phyloP scores from a whole-genome alignment of 2,329 filamentous ascomycete genomes.

The Stachybotrys echinatus region DNA sequence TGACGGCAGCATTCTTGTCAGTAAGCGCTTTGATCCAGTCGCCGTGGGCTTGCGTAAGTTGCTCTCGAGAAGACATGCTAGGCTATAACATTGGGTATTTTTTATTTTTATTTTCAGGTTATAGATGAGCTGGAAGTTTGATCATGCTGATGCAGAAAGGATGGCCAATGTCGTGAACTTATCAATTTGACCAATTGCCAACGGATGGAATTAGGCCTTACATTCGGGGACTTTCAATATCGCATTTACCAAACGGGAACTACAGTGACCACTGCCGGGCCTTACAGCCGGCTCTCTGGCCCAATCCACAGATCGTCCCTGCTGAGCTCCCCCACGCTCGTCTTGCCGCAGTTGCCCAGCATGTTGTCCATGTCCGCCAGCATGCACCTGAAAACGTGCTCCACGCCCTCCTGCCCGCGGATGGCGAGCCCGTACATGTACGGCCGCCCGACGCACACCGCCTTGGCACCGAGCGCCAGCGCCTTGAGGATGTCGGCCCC shows the following conservation, averaged over 20 bases:
- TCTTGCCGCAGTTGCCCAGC: slow-evolving; percentile 49
- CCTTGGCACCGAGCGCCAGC: slow-evolving; percentile 32
- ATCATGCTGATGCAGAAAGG: too few relatives aligned
- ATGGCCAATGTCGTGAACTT: too few relatives aligned
- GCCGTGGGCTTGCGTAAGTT: too few relatives aligned
- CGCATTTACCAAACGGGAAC: too few relatives aligned
- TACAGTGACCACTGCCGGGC: too few relatives aligned
- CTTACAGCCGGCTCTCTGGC: background rate
- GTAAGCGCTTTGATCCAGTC: background rate
- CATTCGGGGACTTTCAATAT: too few relatives aligned
- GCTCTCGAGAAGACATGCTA: too few relatives aligned
- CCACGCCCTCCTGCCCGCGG: slow-evolving; percentile 42
- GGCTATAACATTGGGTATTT: too few relatives aligned
- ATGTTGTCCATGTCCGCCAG: slow-evolving; percentile 42
- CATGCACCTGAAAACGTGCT: slow-evolving; percentile 42
- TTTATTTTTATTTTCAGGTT: too few relatives aligned
- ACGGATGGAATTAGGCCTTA: too few relatives aligned
- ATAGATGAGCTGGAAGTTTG: too few relatives aligned
- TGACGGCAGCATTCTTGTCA: background rate
- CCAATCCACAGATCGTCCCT: slow-evolving; percentile 12
- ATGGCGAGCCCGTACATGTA: slow-evolving; percentile 29
- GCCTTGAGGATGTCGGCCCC: slow-evolving; percentile 36
- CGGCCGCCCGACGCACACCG: slow-evolving; percentile 38
- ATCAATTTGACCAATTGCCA: too few relatives aligned
- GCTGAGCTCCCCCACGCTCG: slow-evolving; percentile 22